Conservation (phyloP, 495 filamentous ascomycete species). For the Penicillium atrosanguineum region DNA sequence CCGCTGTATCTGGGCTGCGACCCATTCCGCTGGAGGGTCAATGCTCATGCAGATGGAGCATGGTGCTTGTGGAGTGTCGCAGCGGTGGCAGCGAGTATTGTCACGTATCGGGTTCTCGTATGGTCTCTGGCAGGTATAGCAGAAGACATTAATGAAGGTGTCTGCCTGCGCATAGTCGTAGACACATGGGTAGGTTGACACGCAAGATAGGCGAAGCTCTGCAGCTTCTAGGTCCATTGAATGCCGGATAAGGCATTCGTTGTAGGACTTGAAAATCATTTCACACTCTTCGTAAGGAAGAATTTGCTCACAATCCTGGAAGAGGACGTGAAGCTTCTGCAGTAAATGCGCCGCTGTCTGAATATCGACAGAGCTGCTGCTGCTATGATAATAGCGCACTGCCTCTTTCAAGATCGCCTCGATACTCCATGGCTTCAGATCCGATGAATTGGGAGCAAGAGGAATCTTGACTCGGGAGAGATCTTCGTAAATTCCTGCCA, state of each 20-base stretch:
- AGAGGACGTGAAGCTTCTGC: slow-evolving; percentile 42
- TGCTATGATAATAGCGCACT: slow-evolving; percentile 44
- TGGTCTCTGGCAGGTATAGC: slow-evolving; percentile 45
- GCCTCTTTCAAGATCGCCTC: slow-evolving; percentile 44
- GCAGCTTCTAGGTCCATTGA: slow-evolving; percentile 66
- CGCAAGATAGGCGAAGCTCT: slow-evolving; percentile 64
- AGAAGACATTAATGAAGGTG: slow-evolving; percentile 46
- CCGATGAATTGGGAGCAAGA: slow-evolving; percentile 27
- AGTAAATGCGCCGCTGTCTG: slow-evolving; percentile 50
- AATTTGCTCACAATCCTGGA: slow-evolving; percentile 40
- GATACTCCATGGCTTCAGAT: slow-evolving; percentile 49
- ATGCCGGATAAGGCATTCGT: slow-evolving; percentile 60
- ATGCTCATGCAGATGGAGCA: slow-evolving; percentile 47
- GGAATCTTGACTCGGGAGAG: slow-evolving; percentile 31
- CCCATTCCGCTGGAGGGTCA: slow-evolving; percentile 52
- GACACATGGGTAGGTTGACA: slow-evolving; percentile 58
- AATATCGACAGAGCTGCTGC: slow-evolving; percentile 37
- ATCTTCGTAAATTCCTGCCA: slow-evolving; percentile 19
- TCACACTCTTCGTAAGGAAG: slow-evolving; percentile 44
- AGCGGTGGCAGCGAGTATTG: slow-evolving; percentile 44
- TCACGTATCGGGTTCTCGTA: slow-evolving; percentile 44
- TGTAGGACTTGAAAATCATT: slow-evolving; percentile 61
- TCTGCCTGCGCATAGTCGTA: slow-evolving; percentile 56
- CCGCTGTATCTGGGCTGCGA: slow-evolving; percentile 19
- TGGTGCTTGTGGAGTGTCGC: slow-evolving; percentile 41